phyloP scores from a whole-genome alignment of 306 rosid species.

The Lathyrus tuberosus region DNA sequence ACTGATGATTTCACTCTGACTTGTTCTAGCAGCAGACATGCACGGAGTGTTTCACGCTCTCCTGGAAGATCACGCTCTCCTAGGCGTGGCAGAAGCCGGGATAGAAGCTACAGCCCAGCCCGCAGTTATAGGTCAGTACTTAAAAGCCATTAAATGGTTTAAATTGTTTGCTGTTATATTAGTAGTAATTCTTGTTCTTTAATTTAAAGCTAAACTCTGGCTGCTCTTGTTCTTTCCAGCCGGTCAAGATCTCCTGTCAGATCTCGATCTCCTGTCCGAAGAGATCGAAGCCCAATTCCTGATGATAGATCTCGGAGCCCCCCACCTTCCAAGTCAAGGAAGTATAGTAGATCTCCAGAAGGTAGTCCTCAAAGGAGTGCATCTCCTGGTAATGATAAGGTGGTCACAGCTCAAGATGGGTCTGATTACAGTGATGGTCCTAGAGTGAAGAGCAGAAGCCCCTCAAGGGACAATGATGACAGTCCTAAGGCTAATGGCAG shows the following conservation, averaged over 20 bases:
- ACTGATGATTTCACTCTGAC: not conserved
- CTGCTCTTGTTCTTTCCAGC: slow-evolving; percentile 44
- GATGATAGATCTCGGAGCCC: slow-evolving; percentile 64
- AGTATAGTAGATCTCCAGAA: slow-evolving; percentile 57
- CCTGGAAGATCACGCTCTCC: slow-evolving; percentile 58
- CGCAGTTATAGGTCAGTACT: slow-evolving; percentile 62
- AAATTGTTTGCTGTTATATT: not conserved
- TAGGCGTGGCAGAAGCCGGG: slow-evolving; percentile 67
- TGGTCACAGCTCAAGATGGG: slow-evolving; percentile 47
- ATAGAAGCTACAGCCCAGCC: slow-evolving; percentile 71
- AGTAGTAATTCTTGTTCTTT: not conserved
- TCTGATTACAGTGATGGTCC: slow-evolving; percentile 61
- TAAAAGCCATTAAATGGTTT: not conserved
- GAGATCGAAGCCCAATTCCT: slow-evolving; percentile 56
- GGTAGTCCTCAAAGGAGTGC: slow-evolving; percentile 52
- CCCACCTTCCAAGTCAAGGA: slow-evolving; percentile 52
- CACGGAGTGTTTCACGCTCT: slow-evolving; percentile 57
- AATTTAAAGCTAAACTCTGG: slow-evolving; percentile 3
- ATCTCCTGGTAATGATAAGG: slow-evolving; percentile 56
- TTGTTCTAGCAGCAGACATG: slow-evolving; percentile 45
- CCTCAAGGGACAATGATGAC: slow-evolving; percentile 46
- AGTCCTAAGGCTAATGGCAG: slow-evolving; percentile 57
- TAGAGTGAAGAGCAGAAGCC: slow-evolving; percentile 58
- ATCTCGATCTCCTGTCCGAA: slow-evolving; percentile 66
- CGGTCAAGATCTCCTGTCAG: slow-evolving; percentile 67